Evolutionary conservation across 768 basidiomycete species (phyloP).

Genomic region (Leccinum aurantiacum): DNA sequence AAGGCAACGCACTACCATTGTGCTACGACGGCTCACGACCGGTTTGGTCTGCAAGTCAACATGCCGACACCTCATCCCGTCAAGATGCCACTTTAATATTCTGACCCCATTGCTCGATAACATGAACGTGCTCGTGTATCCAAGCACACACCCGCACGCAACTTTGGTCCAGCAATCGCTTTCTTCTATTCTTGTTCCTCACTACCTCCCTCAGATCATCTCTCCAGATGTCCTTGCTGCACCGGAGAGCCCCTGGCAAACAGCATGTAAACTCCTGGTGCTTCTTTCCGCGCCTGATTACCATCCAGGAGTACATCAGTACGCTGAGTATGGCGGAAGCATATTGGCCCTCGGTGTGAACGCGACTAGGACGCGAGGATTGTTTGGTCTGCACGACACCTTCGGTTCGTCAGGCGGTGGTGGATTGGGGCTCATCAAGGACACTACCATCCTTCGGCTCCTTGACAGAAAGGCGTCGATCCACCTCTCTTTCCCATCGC

Average conservation of each 20-base stretch:
- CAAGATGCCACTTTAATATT: not conserved
- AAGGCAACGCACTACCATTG: conserved; percentile 42
- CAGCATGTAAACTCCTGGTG: conserved; percentile 75
- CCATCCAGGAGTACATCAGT: conserved; percentile 51
- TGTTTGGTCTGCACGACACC: conserved; percentile 33
- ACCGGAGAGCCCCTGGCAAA: conserved; percentile 73
- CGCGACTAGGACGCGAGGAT: conserved; percentile 48
- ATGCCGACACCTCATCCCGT: not conserved
- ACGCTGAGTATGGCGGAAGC: conserved; percentile 66
- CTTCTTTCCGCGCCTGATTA: conserved; percentile 58
- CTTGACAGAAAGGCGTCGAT: conserved; percentile 22
- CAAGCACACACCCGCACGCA: conserved; percentile 58
- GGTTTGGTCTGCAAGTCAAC: too few species aligned
- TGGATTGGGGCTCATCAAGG: conserved; percentile 34
- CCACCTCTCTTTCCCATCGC: conserved; percentile 29
- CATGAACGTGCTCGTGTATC: conserved; percentile 79
- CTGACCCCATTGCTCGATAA: not conserved
- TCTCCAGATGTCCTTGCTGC: conserved; percentile 52
- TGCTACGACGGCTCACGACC: conserved; percentile 36
- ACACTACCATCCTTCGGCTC: conserved; percentile 27
- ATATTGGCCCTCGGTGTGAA: conserved; percentile 67
- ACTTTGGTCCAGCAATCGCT: conserved; percentile 47
- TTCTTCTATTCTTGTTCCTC: conserved; percentile 58
- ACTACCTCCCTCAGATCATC: conserved; percentile 78
- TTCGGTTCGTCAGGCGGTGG: conserved; percentile 35